phyloP scores from a whole-genome alignment of 306 rosid species.

The Begonia loranthoides region DNA sequence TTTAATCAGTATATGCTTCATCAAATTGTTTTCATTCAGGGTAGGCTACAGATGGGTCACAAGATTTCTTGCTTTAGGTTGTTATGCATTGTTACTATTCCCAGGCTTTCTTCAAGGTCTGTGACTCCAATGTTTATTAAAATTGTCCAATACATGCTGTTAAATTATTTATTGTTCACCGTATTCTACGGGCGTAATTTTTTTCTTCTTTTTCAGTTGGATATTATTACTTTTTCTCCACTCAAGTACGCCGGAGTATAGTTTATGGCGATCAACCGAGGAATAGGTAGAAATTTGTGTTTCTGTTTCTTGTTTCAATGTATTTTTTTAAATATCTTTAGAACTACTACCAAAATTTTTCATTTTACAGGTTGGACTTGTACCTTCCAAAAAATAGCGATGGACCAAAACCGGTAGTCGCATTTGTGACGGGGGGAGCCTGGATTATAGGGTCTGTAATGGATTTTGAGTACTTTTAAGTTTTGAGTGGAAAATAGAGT shows the following conservation, averaged over 20 bases:
- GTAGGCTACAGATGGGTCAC: conserved; percentile 84
- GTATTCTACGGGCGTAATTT: conserved; percentile 13
- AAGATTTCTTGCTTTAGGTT: conserved; percentile 61
- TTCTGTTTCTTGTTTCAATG: neutral
- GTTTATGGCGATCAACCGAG: conserved; percentile 87
- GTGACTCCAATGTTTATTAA: conserved; percentile 5
- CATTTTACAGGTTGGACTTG: conserved; percentile 63
- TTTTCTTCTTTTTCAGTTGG: conserved; percentile 52
- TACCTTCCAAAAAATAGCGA: conserved; percentile 52
- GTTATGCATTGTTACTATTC: conserved; percentile 46
- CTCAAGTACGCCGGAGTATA: conserved; percentile 57
- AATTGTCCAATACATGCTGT: conserved; percentile 2
- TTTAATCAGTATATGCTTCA: conserved; percentile 13
- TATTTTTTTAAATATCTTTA: neutral
- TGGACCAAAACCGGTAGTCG: conserved; percentile 76
- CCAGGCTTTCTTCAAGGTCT: conserved; percentile 87
- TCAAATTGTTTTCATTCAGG: conserved; percentile 52
- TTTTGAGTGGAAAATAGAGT: neutral
- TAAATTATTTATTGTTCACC: neutral
- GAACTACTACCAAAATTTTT: neutral
- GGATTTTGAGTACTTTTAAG: conserved; percentile 2
- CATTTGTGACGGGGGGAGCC: conserved; percentile 91
- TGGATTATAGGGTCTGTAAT: conserved; percentile 89
- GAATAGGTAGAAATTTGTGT: conserved; percentile 36
- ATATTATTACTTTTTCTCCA: conserved; percentile 64